These are phyloP conservation scores for Arthrobotrys iridis DNA, from an alignment of 2,329 filamentous ascomycete species.

Conservation along the genomic window DNA sequence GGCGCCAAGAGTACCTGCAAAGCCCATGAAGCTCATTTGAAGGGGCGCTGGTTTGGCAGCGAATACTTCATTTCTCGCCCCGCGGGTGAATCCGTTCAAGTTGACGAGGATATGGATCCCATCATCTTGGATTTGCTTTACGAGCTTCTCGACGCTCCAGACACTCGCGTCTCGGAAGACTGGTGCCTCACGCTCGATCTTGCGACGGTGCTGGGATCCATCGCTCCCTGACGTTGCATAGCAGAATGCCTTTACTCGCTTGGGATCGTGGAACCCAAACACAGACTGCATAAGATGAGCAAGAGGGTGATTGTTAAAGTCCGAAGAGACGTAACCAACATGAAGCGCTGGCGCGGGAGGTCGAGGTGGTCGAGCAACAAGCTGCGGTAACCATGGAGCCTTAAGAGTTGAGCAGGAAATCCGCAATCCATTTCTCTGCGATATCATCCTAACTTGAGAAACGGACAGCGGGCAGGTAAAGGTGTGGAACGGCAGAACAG, in stretches of 20 bases:
- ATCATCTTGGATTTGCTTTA: conserved; percentile 86
- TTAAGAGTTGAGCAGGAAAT: conserved; percentile 91
- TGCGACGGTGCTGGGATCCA: conserved; percentile 83
- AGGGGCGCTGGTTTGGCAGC: conserved; percentile 92
- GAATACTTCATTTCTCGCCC: conserved; percentile 97
- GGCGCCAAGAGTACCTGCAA: conserved; percentile 91
- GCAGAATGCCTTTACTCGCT: conserved; percentile 83
- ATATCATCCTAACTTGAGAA: conserved; percentile 90
- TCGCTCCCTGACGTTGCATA: conserved; percentile 96
- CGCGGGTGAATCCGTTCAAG: conserved; percentile 96
- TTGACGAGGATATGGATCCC: conserved; percentile 95
- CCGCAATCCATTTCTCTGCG: conserved; percentile 89
- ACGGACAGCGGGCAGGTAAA: conserved; percentile 95
- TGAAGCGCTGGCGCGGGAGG: conserved; percentile 86
- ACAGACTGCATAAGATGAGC: conserved; percentile 99
- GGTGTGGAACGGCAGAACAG: conserved; percentile 95
- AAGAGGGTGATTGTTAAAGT: conserved; percentile 98
- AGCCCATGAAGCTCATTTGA: conserved; percentile 99
- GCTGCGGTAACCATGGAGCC: conserved; percentile 82
- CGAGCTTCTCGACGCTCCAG: conserved; percentile 85
- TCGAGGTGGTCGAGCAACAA: conserved; percentile 83
- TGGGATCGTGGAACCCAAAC: conserved; percentile 84
- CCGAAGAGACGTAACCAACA: conserved; percentile 94
- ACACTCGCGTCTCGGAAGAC: conserved; percentile 87
- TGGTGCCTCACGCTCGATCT: conserved; percentile 92